Base-by-base conservation (phyloP, 2,329 filamentous ascomycete genomes). In the Thielaviopsis punctulata region DNA sequence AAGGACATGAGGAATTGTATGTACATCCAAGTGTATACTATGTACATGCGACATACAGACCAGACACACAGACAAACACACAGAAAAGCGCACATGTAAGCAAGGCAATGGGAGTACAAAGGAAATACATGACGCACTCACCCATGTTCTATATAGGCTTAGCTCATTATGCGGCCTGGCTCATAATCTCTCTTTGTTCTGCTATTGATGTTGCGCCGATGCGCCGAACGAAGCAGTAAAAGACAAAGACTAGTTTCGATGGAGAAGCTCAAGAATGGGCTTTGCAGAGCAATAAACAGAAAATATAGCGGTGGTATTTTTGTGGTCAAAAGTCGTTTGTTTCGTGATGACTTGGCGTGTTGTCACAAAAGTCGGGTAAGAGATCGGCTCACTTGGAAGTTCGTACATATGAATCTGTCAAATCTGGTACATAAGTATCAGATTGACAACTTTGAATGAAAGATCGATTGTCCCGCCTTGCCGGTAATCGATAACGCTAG, bases 71-170 rank as follows among this genome's bases (percentile, higher is more conserved):
- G 25, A 27, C 25, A 27, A 10, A 27, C 9, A 33, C 27, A 36
- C 13, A 36, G 4, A 36, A 15, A 36, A 12, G n/a, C 2, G n/a
- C 30, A 36, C 30, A n/a, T 12, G 27, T 33, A 4, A 33, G 9
- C 4, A 36, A 36, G 5, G 30, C 6, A 36, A n/a, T 36, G 30
- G 30, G 24, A 8, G n/a, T 18, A 49, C 23, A 27, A 48, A 21
- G 18, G 15, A 22, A 12, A 41, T 41, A n/a, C 46, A 48, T 21
- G n/a, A 51, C 21, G 23, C 25, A 51, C 49, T 51, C 41, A 51
- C 49, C 49, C 49, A 51, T 51, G 41, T 51, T 45, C 45, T 41
- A 36, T 33, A 33, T 24, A 43, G 49, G 30, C 30, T 36, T 36
- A 36, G 30, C 30, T 15, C 30, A 36, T 36, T 36, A 36, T 36